Percentiles rank a stretch among this genome's conserved stretches.
Conservation (phyloP, 2,329 filamentous ascomycete species). For the Penicillium crustosum region DNA sequence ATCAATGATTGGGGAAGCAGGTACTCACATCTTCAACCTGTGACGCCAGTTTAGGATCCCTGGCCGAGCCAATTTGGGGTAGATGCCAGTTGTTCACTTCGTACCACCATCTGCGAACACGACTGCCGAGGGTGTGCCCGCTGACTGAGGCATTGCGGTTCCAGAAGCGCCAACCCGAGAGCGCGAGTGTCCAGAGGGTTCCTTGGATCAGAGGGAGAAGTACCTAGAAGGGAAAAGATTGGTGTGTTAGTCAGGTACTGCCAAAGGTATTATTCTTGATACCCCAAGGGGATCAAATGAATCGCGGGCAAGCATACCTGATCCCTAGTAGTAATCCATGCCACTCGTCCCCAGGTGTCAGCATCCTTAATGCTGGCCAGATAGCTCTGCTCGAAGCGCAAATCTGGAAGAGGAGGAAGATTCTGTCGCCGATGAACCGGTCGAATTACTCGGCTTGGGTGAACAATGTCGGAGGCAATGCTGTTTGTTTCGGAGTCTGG, state of each 20-base stretch:
- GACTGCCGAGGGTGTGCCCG: conserved; percentile 74
- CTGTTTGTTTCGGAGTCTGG: conserved; percentile 43
- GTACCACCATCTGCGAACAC: conserved; percentile 90
- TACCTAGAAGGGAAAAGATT: conserved; percentile 54
- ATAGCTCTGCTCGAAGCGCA: conserved; percentile 98
- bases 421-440: conserved; percentile 39
- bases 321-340: conserved; percentile 82
- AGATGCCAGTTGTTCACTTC: conserved; percentile 86
- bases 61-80: conserved; percentile 45
- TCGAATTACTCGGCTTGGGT: conserved; percentile 37
- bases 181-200: conserved; percentile 78
- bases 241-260: conserved; percentile 4
- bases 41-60: conserved; percentile 35
- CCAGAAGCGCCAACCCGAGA: conserved; percentile 88
- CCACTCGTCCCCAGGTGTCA: conserved; percentile 74
- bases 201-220: conserved; percentile 86
- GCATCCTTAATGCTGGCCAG: conserved; percentile 81
- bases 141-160: conserved; percentile 75
- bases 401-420: conserved; percentile 75
- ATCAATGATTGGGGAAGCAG: neutral
- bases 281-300: neutral
- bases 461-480: conserved; percentile 50
- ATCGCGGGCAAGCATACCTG: conserved; percentile 59
- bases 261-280: neutral
- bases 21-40: conserved; percentile 48